Percentiles rank a stretch among this genome's conserved stretches.
Conservation (phyloP, 768 basidiomycete genomes). For the Pulveroboletus ravenelii region DNA sequence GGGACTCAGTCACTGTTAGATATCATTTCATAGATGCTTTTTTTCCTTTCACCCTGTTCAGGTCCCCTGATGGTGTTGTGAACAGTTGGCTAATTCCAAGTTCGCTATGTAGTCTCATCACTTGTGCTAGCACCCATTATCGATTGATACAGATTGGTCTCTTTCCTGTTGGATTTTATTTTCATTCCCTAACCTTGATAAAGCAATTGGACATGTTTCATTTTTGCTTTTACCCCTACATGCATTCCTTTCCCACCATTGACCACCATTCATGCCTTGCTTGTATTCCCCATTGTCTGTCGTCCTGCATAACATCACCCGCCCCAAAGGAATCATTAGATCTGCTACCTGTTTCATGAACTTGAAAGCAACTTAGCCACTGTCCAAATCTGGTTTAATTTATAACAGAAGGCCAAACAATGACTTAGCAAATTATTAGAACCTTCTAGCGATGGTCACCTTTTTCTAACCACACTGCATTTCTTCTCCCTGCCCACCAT, state of each 20-base stretch:
- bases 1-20: constrained; percentile 33
- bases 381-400: too few relatives aligned
- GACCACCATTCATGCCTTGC: constrained; percentile 23
- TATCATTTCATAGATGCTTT: constrained; percentile 37
- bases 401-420: too few relatives aligned
- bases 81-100: constrained; percentile 30
- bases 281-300: too few relatives aligned
- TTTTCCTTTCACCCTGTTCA: constrained; percentile 53
- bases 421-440: too few relatives aligned
- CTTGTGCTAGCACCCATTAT: constrained; percentile 32
- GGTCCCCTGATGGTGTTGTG: constrained; percentile 7
- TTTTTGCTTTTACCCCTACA: constrained; percentile 21
- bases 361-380: too few relatives aligned
- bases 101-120: constrained; percentile 23
- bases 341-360: too few relatives aligned
- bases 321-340: too few relatives aligned
- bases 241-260: constrained; percentile 14
- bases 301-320: too few relatives aligned
- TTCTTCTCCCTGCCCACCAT: too few relatives aligned
- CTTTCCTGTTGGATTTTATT: constrained; percentile 23
- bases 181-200: constrained; percentile 17
- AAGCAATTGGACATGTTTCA: constrained; percentile 22
- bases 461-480: too few relatives aligned
- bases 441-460: too few relatives aligned
- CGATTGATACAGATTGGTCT: constrained; percentile 25